Percentiles rank a stretch among this genome's conserved stretches.
Conservation (phyloP, 176 grass and related monocot genomes). For the Saccharum spontaneum region DNA sequence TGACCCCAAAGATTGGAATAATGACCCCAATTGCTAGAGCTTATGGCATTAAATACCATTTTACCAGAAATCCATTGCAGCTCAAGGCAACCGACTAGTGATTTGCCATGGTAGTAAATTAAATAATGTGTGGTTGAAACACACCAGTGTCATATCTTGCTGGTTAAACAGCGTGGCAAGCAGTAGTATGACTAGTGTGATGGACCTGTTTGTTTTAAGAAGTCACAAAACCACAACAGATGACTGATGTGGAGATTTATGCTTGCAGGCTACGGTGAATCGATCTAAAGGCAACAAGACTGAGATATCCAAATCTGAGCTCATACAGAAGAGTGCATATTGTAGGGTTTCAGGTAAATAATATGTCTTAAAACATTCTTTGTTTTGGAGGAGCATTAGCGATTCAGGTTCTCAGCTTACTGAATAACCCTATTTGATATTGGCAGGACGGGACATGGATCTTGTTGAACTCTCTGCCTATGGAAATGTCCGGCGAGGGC, state of each 20-base stretch:
- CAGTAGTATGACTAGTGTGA: constrained; percentile 14
- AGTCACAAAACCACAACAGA: background rate
- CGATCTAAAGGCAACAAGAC: constrained; percentile 93
- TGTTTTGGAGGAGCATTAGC: constrained; percentile 11
- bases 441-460: constrained; percentile 89
- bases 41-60: background rate
- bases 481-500: constrained; percentile 76
- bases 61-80: background rate
- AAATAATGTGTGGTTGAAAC: background rate
- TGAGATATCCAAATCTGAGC: constrained; percentile 86
- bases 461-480: constrained; percentile 88
- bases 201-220: background rate
- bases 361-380: constrained; percentile 13
- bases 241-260: constrained; percentile 19
- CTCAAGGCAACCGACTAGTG: background rate
- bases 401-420: background rate
- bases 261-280: constrained; percentile 80
- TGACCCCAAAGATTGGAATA: background rate
- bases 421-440: constrained; percentile 31
- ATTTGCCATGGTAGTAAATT: background rate
- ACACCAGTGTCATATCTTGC: background rate
- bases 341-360: constrained; percentile 87
- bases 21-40: background rate
- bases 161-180: background rate
- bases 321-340: constrained; percentile 91